Base-by-base conservation (phyloP, 805 yeast species). In the Cyberlindnera euphorbiae region DNA sequence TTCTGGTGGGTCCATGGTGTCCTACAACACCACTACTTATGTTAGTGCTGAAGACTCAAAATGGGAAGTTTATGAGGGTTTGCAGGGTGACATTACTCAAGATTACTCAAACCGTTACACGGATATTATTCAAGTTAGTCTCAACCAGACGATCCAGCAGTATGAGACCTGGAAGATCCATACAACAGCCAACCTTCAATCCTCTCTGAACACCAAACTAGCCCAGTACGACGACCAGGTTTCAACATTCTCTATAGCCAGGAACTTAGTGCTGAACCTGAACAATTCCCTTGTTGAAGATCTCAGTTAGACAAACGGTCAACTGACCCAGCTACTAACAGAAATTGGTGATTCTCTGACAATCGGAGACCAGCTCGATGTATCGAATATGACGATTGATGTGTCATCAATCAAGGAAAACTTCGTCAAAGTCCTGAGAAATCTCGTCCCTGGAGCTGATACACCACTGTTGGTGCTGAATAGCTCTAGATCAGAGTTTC, bases 271-370 rank as follows among this genome's bases (percentile, higher is more conserved):
- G 1, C 11, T 26, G 7, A 11, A 13, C 1, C 13, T 42, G 11
- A 42, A 42, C 23, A 19, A 16, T 9, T 26, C 41, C 1, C 28
- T 42, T 8, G 14, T 36, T 7, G 16, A 19, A 8, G 35, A 33
- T 14, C 29, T 42, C 8, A 11, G 2, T 3, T 12, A 17, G 6
- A 32, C 30, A n/a, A 28, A 32, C n/a, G 4, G 27, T 3, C 16
- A 28, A n/a, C 13, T 42, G 15, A 18, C 23, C 2, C 9, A 23
- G 2, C 4, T 42, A 1, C 33, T 31, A 18, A 6, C 27, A 10
- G 29, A 36, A 11, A 23, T 42, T 17, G 19, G 15, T 17, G 27
- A 33, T 6, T 28, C 46, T 1, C 4, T 42, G 28, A 30, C 39
- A 8, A 26, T 42, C 6, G 44, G 44, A 1, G 14, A 25, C 3